phyloP scores from a whole-genome alignment of 768 basidiomycete species.

The Boletus pseudo-olivaceus region DNA sequence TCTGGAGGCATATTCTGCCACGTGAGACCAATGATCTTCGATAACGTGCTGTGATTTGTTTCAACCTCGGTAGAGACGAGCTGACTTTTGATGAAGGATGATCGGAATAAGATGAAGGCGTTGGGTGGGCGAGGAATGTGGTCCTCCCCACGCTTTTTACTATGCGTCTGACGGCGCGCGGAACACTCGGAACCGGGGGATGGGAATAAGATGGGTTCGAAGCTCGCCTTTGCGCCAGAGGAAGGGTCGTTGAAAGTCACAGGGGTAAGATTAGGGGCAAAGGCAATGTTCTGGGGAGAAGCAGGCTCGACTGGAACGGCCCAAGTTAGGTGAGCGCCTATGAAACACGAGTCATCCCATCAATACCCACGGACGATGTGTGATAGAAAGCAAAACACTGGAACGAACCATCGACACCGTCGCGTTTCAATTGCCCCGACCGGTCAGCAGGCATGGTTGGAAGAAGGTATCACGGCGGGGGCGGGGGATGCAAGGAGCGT shows the following conservation, averaged over 20 bases:
- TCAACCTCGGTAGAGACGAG: constrained; percentile 76
- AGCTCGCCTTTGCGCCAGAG: constrained; percentile 32
- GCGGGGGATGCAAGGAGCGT: constrained; percentile 17
- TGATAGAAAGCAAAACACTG: background rate
- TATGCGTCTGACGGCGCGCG: constrained; percentile 49
- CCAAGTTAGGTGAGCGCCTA: constrained; percentile 47
- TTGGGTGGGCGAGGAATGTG: constrained; percentile 84
- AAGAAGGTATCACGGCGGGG: constrained; percentile 25
- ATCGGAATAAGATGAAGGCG: constrained; percentile 85
- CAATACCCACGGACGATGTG: constrained; percentile 3
- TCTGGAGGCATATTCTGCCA: constrained; percentile 76
- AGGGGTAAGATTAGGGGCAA: constrained; percentile 57
- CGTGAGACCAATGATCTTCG: constrained; percentile 80
- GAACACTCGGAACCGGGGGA: constrained; percentile 34
- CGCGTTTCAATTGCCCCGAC: constrained; percentile 35
- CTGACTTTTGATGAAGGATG: constrained; percentile 75
- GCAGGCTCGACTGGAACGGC: constrained; percentile 40
- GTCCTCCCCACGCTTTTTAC: constrained; percentile 67
- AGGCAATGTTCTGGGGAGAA: constrained; percentile 43
- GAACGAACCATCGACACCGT: constrained; percentile 35
- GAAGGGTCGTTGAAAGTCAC: constrained; percentile 52
- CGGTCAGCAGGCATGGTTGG: constrained; percentile 46
- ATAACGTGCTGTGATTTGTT: constrained; percentile 78
- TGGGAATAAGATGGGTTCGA: constrained; percentile 58
- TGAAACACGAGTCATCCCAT: constrained; percentile 12